Conservation (phyloP, 768 basidiomycete species). For the Pleurotus sapidus region DNA sequence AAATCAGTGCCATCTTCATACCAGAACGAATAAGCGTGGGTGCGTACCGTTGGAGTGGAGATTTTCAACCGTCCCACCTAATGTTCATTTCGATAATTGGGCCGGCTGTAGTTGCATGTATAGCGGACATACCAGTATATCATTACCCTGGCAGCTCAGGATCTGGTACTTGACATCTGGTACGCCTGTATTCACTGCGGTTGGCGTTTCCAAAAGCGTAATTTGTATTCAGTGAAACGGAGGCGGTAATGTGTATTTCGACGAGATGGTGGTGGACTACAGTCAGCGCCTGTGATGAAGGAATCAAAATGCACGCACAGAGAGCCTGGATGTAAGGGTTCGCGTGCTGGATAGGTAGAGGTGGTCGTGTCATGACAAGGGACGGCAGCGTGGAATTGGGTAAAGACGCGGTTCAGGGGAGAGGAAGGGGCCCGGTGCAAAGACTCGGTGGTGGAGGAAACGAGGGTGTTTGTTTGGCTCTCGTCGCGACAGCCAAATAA, state of each 20-base stretch:
- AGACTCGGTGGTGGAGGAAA: slow-evolving; percentile 1
- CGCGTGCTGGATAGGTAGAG: slow-evolving; percentile 46
- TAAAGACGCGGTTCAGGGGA: slow-evolving; percentile 4
- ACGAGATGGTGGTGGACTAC: slow-evolving; percentile 8
- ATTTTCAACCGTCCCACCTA: slow-evolving; percentile 90
- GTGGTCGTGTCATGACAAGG: slow-evolving; percentile 42
- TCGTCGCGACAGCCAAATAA: background rate
- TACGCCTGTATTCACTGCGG: slow-evolving; percentile 35
- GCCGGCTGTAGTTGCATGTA: background rate
- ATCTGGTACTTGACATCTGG: slow-evolving; percentile 91
- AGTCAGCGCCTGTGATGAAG: slow-evolving; percentile 9
- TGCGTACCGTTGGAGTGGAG: slow-evolving; percentile 68
- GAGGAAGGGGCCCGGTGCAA: slow-evolving; percentile 1
- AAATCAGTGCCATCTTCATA: too few species aligned
- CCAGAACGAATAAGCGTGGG: background rate
- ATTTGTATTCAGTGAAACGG: background rate
- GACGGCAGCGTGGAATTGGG: slow-evolving; percentile 6
- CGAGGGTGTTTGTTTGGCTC: slow-evolving; percentile 3
- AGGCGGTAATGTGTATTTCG: background rate
- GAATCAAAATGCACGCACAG: slow-evolving; percentile 16
- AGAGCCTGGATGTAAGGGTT: slow-evolving; percentile 50
- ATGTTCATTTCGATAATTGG: background rate
- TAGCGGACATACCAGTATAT: slow-evolving; percentile 65
- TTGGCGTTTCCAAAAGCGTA: background rate
- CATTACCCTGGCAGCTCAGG: slow-evolving; percentile 80